phyloP scores from a whole-genome alignment of 306 rosid species.

The Lathyrus oleraceus region DNA sequence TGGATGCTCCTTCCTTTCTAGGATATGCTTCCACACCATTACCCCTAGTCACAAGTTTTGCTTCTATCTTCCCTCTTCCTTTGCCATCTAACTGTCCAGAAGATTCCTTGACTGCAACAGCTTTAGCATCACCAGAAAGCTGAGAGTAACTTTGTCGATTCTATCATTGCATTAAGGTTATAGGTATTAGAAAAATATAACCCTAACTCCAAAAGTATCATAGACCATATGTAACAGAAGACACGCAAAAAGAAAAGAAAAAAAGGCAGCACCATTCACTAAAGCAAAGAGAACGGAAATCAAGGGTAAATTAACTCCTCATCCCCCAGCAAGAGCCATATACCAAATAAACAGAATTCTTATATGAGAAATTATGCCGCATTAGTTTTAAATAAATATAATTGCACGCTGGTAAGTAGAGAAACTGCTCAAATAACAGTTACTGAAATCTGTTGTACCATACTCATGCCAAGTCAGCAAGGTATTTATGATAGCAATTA shows the following conservation, averaged over 20 bases:
- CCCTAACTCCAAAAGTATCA: not conserved
- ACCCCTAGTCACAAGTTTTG: constrained; percentile 50
- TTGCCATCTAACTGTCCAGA: constrained; percentile 53
- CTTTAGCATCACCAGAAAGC: constrained; percentile 62
- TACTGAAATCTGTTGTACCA: not conserved
- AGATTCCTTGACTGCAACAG: constrained; percentile 57
- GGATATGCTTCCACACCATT: constrained; percentile 41
- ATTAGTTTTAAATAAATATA: constrained; percentile 15
- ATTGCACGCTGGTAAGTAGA: not conserved
- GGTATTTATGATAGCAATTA: not conserved
- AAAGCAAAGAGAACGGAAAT: constrained; percentile 8
- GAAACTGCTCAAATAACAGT: not conserved
- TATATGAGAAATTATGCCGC: not conserved
- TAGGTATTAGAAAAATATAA: constrained; percentile 9
- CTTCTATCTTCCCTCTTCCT: constrained; percentile 69
- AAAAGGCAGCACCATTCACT: constrained; percentile 5
- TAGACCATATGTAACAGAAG: constrained; percentile 4
- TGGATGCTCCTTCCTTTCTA: constrained; percentile 52
- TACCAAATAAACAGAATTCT: constrained; percentile 10
- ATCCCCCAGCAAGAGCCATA: not conserved
- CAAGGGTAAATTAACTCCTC: constrained; percentile 10
- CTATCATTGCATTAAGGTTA: constrained; percentile 42
- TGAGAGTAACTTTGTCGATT: constrained; percentile 86
- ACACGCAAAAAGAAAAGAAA: not conserved
- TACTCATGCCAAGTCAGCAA: not conserved